Percentiles rank a stretch among this genome's conserved stretches.
Conservation (phyloP, 495 filamentous ascomycete species). For the Xylaria flabelliformis region DNA sequence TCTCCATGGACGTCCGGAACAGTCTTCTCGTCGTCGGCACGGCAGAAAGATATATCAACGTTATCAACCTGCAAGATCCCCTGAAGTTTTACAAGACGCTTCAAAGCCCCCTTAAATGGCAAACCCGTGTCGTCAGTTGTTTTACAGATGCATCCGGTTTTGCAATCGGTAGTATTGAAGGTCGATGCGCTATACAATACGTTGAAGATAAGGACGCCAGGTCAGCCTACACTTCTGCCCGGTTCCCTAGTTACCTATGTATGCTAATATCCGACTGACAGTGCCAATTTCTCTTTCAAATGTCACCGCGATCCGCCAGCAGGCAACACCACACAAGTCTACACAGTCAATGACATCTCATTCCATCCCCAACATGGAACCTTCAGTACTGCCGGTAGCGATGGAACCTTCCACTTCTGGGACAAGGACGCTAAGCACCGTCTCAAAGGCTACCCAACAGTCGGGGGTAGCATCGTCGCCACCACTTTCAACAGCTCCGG, state of each 20-base stretch:
- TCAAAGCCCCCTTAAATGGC: constrained; percentile 85
- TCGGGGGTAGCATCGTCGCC: constrained; percentile 79
- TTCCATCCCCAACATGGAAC: constrained; percentile 84
- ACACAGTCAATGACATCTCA: constrained; percentile 84
- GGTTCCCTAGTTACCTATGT: not conserved
- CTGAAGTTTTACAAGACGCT: constrained; percentile 81
- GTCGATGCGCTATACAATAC: constrained; percentile 87
- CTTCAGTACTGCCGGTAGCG: constrained; percentile 87
- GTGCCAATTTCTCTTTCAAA: constrained; percentile 89
- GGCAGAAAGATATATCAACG: constrained; percentile 87
- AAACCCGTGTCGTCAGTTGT: constrained; percentile 84
- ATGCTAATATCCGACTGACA: constrained; percentile 35
- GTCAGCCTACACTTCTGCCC: constrained; percentile 35
- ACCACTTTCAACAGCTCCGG: constrained; percentile 79
- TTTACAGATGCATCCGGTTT: constrained; percentile 84
- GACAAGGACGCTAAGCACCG: constrained; percentile 88
- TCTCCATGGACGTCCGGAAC: constrained; percentile 83
- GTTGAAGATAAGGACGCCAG: constrained; percentile 82
- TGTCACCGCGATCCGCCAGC: constrained; percentile 82
- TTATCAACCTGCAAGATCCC: constrained; percentile 78
- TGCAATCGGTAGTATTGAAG: constrained; percentile 87
- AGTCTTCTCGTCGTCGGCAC: constrained; percentile 81
- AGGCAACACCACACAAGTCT: constrained; percentile 77
- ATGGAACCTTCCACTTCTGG: constrained; percentile 91
- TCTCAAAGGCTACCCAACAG: constrained; percentile 85